phyloP scores from a whole-genome alignment of 164 flowering plant genomes.

The Magnolia officinalis region DNA sequence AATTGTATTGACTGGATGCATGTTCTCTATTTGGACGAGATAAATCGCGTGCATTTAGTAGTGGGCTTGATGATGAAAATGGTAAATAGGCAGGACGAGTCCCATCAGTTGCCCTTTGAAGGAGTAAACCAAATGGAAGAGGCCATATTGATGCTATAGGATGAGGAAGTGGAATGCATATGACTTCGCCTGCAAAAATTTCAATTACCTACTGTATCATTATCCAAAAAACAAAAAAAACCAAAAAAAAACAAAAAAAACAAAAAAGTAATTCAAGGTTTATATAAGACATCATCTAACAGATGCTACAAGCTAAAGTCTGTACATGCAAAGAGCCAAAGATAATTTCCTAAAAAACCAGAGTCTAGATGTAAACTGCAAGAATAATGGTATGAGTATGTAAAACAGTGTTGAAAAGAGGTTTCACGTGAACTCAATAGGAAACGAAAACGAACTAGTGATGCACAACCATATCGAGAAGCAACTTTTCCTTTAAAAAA shows the following conservation, averaged over 20 bases:
- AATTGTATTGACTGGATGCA: slow-evolving; percentile 44
- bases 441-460: background rate
- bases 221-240: background rate
- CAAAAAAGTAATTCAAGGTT: background rate
- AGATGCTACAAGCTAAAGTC: too few species aligned
- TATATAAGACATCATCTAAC: too few species aligned
- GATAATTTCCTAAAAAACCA: too few species aligned
- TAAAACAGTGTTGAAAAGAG: too few species aligned
- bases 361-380: too few species aligned
- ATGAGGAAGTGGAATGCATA: slow-evolving; percentile 61
- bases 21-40: slow-evolving; percentile 53
- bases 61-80: slow-evolving; percentile 42
- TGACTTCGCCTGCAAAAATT: slow-evolving; percentile 60
- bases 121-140: slow-evolving; percentile 85
- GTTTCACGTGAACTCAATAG: too few species aligned
- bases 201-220: background rate
- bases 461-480: background rate
- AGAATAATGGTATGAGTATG: too few species aligned
- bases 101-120: slow-evolving; percentile 62
- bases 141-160: slow-evolving; percentile 77
- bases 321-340: too few species aligned
- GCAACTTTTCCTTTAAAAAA: background rate
- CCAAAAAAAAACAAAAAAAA: background rate
- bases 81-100: slow-evolving; percentile 31
- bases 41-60: slow-evolving; percentile 39